Base-by-base conservation (phyloP, 2,329 filamentous ascomycete genomes). In the Nemania sp. region DNA sequence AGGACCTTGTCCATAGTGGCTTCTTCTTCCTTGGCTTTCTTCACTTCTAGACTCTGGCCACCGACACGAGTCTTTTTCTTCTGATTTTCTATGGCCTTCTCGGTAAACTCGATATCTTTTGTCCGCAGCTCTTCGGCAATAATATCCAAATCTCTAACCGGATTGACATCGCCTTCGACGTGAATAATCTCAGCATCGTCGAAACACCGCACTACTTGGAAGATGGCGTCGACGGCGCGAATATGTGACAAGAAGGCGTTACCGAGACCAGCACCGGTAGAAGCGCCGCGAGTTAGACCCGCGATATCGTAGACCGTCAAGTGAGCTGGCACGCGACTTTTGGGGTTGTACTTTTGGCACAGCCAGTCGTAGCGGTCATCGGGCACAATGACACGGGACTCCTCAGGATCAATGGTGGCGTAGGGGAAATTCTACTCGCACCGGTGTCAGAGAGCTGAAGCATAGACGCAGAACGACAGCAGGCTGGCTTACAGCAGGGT, bases 141-240 rank as follows among this genome's bases (percentile, higher is more conserved):
- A 73, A 99, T 99, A 69, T 91, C 89, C 64, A 99, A 76, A 80
- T 99, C 94, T 70, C 94, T 88, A 57, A 89, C 84, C 28, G 94
- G 95, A 77, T 99, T 90, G 66, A 99, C 95, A 68, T 99, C 94
- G 72, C 94, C 95, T 81, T 99, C 95, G 63, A 99, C 92, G 82
- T 99, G 94, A 67, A 97, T 97, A 68, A 99, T 99, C 77, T 99
- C 94, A 56, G 93, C 94, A 80, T 99, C 94, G 71, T 99, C 95
- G 77, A 99, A 97, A 78, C 90, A 96, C 67, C 92, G 87, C 31
- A 97, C 92, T 39, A 97, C 92, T 75, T 96, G 90, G 81, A 96
- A 97, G 76, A 97, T 96, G 74, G 92, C 92, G 80, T 97, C 92
- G 74, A 97, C 92, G 49, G 94, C 94, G 72, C 95, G 91, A 67